Percentiles rank a stretch among this genome's conserved stretches.
Conservation (phyloP, 148 eudicot genomes). For the Limonium bicolor region DNA sequence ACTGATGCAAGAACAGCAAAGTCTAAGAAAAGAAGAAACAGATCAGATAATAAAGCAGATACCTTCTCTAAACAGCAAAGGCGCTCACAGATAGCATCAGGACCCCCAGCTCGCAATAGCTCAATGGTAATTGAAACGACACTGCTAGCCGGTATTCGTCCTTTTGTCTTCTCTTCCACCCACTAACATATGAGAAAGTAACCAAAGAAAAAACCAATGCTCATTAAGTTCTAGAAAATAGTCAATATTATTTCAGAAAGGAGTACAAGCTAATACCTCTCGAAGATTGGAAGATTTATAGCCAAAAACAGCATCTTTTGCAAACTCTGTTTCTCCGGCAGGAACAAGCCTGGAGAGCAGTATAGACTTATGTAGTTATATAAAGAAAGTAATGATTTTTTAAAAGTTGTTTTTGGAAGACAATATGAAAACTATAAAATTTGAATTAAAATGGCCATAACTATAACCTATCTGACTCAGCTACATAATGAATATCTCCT, state of each 20-base stretch:
- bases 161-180: conserved; percentile 94
- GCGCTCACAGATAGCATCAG: conserved; percentile 76
- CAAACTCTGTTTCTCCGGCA: conserved; percentile 96
- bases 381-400: too few species aligned
- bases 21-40: too few species aligned
- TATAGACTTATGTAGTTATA: conserved; percentile 4
- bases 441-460: too few species aligned
- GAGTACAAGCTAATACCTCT: conserved; percentile 40
- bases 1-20: too few species aligned
- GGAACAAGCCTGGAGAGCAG: conserved; percentile 75
- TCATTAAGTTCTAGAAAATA: background rate
- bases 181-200: conserved; percentile 31
- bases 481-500: conserved; percentile 84
- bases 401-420: too few species aligned
- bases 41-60: background rate
- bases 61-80: conserved; percentile 73
- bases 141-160: conserved; percentile 51
- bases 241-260: background rate
- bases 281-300: conserved; percentile 86
- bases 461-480: conserved; percentile 65
- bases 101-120: conserved; percentile 77
- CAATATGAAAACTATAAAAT: too few species aligned
- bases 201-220: conserved; percentile 2
- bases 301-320: conserved; percentile 94
- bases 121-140: conserved; percentile 77